These are phyloP conservation scores for Solanum gracilifrons DNA, from an alignment of 257 asterid species.

Conservation along the genomic window DNA sequence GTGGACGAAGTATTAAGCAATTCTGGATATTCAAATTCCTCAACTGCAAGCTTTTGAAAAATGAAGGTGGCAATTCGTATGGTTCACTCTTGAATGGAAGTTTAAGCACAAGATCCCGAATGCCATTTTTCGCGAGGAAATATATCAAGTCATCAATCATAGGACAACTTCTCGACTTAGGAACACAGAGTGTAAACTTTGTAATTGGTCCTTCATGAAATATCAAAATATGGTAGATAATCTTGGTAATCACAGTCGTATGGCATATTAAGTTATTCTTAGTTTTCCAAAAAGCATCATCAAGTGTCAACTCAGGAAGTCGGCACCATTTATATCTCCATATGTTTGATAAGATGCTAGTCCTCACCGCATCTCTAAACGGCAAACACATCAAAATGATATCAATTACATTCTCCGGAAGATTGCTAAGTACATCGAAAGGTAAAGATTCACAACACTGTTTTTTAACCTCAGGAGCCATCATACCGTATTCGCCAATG, in stretches of 20 bases:
- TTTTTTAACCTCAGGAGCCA: not conserved
- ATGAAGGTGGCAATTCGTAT: not conserved
- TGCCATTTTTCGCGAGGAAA: not conserved
- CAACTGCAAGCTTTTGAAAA: not conserved
- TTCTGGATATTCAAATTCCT: not conserved
- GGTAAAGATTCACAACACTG: not conserved
- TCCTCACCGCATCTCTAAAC: not conserved
- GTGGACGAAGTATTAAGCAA: not conserved
- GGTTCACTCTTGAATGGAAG: not conserved
- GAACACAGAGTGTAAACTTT: not conserved
- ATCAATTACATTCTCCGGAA: not conserved
- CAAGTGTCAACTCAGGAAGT: not conserved
- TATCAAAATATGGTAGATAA: not conserved
- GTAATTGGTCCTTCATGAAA: not conserved
- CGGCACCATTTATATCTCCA: not conserved
- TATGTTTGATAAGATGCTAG: not conserved
- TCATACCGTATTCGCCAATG: not conserved
- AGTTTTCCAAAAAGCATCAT: not conserved
- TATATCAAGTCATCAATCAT: not conserved
- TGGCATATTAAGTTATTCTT: not conserved
- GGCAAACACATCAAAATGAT: not conserved
- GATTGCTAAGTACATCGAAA: not conserved
- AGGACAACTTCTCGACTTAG: not conserved
- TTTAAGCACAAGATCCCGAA: not conserved
- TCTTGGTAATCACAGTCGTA: not conserved